phyloP scores from a whole-genome alignment of 805 yeast species.

The Ogataea kodamae region DNA sequence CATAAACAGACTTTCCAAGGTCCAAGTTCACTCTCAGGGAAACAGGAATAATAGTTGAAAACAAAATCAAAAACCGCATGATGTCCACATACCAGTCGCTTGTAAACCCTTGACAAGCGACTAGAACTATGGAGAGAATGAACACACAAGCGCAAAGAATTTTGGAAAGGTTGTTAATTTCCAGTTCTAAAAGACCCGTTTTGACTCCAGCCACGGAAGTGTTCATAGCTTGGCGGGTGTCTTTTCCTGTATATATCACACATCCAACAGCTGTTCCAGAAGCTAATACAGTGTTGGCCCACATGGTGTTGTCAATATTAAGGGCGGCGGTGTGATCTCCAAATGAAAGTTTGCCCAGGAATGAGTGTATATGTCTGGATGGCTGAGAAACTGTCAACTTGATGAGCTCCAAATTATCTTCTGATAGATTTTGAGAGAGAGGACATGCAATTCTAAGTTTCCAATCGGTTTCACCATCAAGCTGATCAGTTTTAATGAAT shows the following conservation, averaged over 20 bases:
- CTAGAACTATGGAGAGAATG: constrained; percentile 68
- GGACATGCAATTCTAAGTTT: constrained; percentile 78
- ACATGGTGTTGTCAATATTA: constrained; percentile 84
- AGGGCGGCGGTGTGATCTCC: constrained; percentile 61
- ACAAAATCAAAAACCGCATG: constrained; percentile 84
- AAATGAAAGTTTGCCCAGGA: constrained; percentile 68
- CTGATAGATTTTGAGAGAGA: constrained; percentile 59
- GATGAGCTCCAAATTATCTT: constrained; percentile 50
- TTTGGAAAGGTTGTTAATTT: constrained; percentile 84
- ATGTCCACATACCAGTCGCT: constrained; percentile 84
- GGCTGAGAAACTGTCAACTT: constrained; percentile 77
- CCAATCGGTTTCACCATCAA: constrained; percentile 99
- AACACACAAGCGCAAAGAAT: constrained; percentile 86
- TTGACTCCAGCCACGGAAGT: constrained; percentile 85
- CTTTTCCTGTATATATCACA: constrained; percentile 84
- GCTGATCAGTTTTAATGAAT: constrained; percentile 93
- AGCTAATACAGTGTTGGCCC: constrained; percentile 98
- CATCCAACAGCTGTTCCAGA: constrained; percentile 90
- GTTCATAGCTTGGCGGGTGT: constrained; percentile 93
- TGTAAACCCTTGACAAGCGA: constrained; percentile 72
- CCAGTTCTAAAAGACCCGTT: constrained; percentile 84
- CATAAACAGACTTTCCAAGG: constrained; percentile 93
- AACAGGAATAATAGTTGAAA: constrained; percentile 95
- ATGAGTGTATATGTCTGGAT: constrained; percentile 74
- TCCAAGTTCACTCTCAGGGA: constrained; percentile 92